Percentiles rank a stretch among this genome's conserved stretches.
Evolutionary conservation across 2,329 filamentous ascomycete genomes (phyloP).

Genomic region (Colletotrichum incanum): DNA sequence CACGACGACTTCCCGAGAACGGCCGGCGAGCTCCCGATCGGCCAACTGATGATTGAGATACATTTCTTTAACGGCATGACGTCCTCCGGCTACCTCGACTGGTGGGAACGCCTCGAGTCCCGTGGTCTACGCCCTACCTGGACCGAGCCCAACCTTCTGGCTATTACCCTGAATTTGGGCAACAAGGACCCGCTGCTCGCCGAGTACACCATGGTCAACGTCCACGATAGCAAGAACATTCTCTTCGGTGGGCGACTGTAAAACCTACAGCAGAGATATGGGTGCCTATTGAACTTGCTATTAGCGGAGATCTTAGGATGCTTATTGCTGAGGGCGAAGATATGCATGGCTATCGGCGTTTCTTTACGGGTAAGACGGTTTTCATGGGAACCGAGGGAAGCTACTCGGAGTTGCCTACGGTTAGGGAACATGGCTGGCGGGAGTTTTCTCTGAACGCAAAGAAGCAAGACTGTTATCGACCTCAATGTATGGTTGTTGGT

Average conservation of each 20-base stretch:
- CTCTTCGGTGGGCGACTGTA: conserved; percentile 27
- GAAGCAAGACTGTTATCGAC: background rate
- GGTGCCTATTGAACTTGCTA: background rate
- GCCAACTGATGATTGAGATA: conserved; percentile 46
- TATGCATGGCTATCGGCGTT: conserved; percentile 13
- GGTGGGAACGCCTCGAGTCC: conserved; percentile 47
- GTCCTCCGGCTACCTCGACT: conserved; percentile 43
- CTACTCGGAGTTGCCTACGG: background rate
- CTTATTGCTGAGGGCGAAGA: background rate
- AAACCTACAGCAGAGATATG: background rate
- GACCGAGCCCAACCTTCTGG: conserved; percentile 48
- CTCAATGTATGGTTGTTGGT: background rate
- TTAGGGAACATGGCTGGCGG: background rate
- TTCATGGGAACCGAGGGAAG: background rate
- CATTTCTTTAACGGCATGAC: conserved; percentile 40
- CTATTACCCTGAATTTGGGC: conserved; percentile 42
- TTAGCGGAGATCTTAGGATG: background rate
- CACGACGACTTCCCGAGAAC: conserved; percentile 44
- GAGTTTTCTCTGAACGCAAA: background rate
- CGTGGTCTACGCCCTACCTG: conserved; percentile 47
- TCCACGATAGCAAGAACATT: conserved; percentile 43
- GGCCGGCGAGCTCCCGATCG: conserved; percentile 42
- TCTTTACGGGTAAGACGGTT: background rate
- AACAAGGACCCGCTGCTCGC: conserved; percentile 43
- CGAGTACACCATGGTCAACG: conserved; percentile 48